Base-by-base conservation (phyloP, 441 rosid genomes). In the Erodium texanum region DNA sequence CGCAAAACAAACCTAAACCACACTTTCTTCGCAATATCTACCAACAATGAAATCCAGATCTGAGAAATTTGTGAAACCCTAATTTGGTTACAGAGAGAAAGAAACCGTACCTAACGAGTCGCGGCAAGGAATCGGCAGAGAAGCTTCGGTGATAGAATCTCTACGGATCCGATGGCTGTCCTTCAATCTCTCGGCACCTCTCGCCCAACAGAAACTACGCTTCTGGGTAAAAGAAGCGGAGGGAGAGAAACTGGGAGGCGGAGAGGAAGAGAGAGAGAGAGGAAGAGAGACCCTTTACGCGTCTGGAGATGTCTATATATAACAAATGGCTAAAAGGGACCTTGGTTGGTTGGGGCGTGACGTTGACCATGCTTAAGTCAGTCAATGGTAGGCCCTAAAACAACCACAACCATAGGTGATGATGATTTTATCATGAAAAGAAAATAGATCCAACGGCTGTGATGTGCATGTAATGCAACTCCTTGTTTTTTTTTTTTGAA, bases 31-130 rank as follows among this genome's bases (percentile, higher is more conserved):
- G 19, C 23, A 41, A 34, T 1, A 58, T 7, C 3, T 24, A 24
- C 2, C 16, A 9, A 59, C 32, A 67, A 34, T 3, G 16, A 16
- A 64, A 59, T 10, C 64, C 74, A 76, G 73, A 70, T 78, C 77
- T 75, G 71, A 62, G 50, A 48, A 48, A 59, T 4, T 16, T 63
- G 0, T 12, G 11, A 16, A 23, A 18, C 15, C 16, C 59, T 52
- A 52, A 52, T 14, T 7, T 16, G 22, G 59, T 18, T 52, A n/a
- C n/a, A 52, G 20, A 52, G 59, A 52, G 59, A 16, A 52, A 16
- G 8, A 38, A 67, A 78, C 61, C 67, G 62, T 68, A 79, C 82
- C 81, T 59, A 63, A 68, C 56, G 71, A 24, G 70, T 41, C 66
- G 75, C 15, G 3, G 24, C 8, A 16, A 6, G 0, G 59, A 16